Conservation (phyloP, 176 grass and related monocot species). For the barley (Hordeum vulgare) region MorexV3_pseudomolecules_assembly NC_058519.1:98428297-98428796, state of each 20-base stretch:
- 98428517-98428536: constrained; percentile 65
- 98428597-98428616: constrained; percentile 86
- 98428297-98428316: constrained; percentile 90
- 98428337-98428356: constrained; percentile 99
- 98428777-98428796: constrained; percentile 95
- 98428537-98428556: constrained; percentile 59
- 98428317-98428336: constrained; percentile 94
- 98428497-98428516: constrained; percentile 66
- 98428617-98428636: constrained; percentile 96
- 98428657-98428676: constrained; percentile 94
- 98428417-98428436: constrained; percentile 89
- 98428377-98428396: constrained; percentile 94
- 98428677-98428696: constrained; percentile 69
- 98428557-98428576: constrained; percentile 79
- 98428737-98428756: constrained; percentile 89
- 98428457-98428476: constrained; percentile 91
- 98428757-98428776: constrained; percentile 93
- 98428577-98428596: constrained; percentile 83
- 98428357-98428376: constrained; percentile 80
- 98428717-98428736: constrained; percentile 88
- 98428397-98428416: constrained; percentile 91
- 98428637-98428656: constrained; percentile 94
- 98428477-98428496: constrained; percentile 73
- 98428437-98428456: constrained; percentile 67
- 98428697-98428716: constrained; percentile 92